Conservation (phyloP, 2,329 filamentous ascomycete species). For the Curvularia sp. region DNA sequence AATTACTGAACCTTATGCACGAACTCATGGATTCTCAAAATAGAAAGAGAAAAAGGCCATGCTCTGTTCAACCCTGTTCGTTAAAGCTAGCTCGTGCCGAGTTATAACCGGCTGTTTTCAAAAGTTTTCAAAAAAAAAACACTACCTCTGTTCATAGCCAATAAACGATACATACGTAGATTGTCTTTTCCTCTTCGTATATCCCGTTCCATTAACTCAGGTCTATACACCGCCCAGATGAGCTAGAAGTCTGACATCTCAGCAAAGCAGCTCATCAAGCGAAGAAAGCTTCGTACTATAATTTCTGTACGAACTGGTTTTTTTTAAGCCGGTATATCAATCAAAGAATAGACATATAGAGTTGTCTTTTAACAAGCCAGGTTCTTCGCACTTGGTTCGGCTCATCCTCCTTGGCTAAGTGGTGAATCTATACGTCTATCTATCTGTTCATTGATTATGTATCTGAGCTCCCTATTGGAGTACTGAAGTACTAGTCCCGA, state of each 20-base stretch:
- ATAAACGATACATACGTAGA: not conserved
- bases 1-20: not conserved
- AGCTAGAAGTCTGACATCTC: no score
- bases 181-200: not conserved
- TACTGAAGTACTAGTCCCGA: not conserved
- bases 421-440: no score
- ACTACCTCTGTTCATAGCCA: not conserved
- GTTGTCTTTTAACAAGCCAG: not conserved
- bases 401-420: not conserved
- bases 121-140: no score
- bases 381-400: not conserved
- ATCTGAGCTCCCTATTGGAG: no score
- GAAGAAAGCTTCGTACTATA: no score
- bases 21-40: not conserved
- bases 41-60: not conserved
- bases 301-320: not conserved
- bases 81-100: no score
- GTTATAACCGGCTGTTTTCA: not conserved
- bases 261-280: no score
- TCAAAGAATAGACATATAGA: not conserved
- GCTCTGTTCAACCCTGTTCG: not conserved
- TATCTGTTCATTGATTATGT: not conserved
- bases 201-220: not conserved
- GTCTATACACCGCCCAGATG: no score
- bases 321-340: not conserved